Conservation (phyloP, 768 basidiomycete species). For the Psilocybe subaeruginosa region DNA sequence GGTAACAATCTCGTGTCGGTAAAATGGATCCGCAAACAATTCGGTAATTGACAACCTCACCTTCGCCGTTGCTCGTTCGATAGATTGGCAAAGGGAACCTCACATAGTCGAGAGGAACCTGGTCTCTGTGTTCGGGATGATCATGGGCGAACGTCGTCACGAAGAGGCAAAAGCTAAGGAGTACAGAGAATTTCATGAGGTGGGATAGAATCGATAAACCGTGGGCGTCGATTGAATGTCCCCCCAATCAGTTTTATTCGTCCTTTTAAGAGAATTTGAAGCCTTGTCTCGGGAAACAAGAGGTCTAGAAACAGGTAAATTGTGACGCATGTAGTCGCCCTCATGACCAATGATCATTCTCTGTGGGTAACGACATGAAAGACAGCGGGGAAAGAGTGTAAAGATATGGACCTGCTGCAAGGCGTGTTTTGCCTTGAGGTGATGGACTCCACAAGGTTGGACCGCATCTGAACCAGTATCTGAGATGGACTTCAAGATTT, state of each 20-base stretch:
- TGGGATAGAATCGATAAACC: neutral
- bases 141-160: constrained; percentile 28
- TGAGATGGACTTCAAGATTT: constrained; percentile 18
- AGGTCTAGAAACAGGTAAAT: constrained; percentile 1
- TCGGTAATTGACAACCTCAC: constrained; percentile 31
- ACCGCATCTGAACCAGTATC: constrained; percentile 13
- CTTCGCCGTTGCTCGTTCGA: constrained; percentile 58
- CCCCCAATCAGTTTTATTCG: neutral
- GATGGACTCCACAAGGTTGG: constrained; percentile 31
- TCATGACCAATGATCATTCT: constrained; percentile 19
- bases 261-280: constrained; percentile 17
- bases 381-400: constrained; percentile 20
- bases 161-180: constrained; percentile 27
- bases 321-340: constrained; percentile 17
- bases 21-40: neutral
- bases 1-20: neutral
- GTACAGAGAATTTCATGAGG: constrained; percentile 22
- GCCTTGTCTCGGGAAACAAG: constrained; percentile 6
- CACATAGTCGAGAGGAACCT: constrained; percentile 70
- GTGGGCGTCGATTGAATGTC: neutral
- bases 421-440: constrained; percentile 58
- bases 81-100: constrained; percentile 67
- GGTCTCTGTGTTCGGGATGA: constrained; percentile 45
- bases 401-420: constrained; percentile 19
- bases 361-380: constrained; percentile 23